These are phyloP conservation scores for Lizonia empirigonia DNA, from an alignment of 2,329 filamentous ascomycete species.

Conservation along the genomic window DNA sequence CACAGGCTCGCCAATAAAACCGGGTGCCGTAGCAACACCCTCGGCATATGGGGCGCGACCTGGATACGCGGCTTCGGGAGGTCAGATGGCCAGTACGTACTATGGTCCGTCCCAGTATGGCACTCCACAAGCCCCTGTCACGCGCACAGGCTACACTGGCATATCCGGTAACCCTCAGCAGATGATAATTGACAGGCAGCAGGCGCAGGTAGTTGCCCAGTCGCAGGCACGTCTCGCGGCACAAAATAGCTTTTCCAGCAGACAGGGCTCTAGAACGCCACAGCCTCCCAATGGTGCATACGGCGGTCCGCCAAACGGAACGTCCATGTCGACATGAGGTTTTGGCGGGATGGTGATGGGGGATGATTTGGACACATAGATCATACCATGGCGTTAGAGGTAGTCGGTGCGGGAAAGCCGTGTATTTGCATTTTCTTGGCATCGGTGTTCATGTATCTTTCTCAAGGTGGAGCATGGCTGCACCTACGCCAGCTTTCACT, in stretches of 20 bases:
- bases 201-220: conserved; percentile 39
- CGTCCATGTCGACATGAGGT: conserved; percentile 32
- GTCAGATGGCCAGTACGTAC: conserved; percentile 43
- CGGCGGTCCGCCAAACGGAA: conserved; percentile 31
- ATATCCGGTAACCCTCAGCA: conserved; percentile 39
- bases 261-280: conserved; percentile 45
- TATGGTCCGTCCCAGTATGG: conserved; percentile 43
- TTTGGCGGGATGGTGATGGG: conserved; percentile 5
- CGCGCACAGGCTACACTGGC: conserved; percentile 30
- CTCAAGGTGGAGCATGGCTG: neutral
- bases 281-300: conserved; percentile 43
- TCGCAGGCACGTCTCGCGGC: conserved; percentile 46
- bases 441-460: neutral
- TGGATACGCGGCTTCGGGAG: conserved; percentile 36
- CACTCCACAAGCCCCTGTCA: conserved; percentile 35
- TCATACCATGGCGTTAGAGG: conserved; percentile 25
- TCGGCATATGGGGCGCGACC: conserved; percentile 37
- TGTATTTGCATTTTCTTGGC: conserved; percentile 5
- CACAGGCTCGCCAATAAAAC: conserved; percentile 47
- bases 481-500: conserved; percentile 2
- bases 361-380: conserved; percentile 22
- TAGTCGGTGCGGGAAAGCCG: neutral
- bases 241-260: conserved; percentile 42
- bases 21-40: conserved; percentile 28
- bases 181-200: conserved; percentile 44